Conservation (phyloP, 2,329 filamentous ascomycete genomes). For the Emergomyces orientalis region DNA sequence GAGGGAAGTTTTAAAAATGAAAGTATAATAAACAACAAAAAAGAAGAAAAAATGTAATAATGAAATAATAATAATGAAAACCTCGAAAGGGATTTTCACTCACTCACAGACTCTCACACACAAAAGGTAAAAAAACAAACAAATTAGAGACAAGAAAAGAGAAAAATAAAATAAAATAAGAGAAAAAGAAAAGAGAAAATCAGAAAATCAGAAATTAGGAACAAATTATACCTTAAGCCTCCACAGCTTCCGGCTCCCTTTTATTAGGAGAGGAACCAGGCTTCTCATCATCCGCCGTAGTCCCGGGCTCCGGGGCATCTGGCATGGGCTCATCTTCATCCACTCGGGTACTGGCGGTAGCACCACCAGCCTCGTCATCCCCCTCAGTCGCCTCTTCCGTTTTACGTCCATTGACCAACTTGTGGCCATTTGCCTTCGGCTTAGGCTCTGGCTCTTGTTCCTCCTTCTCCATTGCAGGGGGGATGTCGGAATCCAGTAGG, state of each 20-base stretch:
- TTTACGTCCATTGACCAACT: constrained; percentile 26
- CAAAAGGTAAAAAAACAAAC: not conserved
- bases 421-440: constrained; percentile 35
- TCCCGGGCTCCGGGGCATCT: constrained; percentile 9
- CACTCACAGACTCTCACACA: not conserved
- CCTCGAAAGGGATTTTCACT: not conserved
- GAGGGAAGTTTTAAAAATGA: not conserved
- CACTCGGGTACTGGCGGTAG: constrained; percentile 1
- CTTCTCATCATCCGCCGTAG: constrained; percentile 8
- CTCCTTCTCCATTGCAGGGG: constrained; percentile 20
- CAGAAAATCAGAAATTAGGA: constrained; percentile 14
- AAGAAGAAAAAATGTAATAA: not conserved
- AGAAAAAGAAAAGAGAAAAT: constrained; percentile 12
- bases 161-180: constrained; percentile 1
- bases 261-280: constrained; percentile 2
- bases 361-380: constrained; percentile 19
- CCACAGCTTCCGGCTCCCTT: constrained; percentile 8
- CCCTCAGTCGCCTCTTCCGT: constrained; percentile 27
- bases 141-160: not conserved
- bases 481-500: constrained; percentile 56
- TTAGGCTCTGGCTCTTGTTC: constrained; percentile 39
- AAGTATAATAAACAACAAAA: not conserved
- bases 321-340: constrained; percentile 14
- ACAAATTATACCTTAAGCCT: constrained; percentile 7
- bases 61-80: constrained; percentile 11